Evolutionary conservation across 352 stramenopile genomes (phyloP).

Genomic region (Phytophthora cryptogea): DNA sequence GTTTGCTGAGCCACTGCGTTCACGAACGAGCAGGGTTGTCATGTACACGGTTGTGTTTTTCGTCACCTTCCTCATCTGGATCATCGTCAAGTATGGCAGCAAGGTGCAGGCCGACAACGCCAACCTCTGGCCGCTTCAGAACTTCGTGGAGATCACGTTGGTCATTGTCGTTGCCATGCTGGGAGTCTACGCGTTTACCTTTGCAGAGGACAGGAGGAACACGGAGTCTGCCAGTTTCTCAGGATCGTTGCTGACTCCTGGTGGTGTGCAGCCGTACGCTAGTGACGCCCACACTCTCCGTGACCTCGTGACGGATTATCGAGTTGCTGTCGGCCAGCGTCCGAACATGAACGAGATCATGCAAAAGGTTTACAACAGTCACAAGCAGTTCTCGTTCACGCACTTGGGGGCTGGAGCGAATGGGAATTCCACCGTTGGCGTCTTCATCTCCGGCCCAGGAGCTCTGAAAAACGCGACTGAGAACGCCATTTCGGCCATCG

Average conservation of each 20-base stretch:
- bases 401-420: neutral
- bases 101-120: constrained; percentile 31
- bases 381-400: constrained; percentile 19
- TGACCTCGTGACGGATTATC: constrained; percentile 22
- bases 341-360: constrained; percentile 39
- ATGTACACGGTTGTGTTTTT: constrained; percentile 35
- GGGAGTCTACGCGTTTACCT: constrained; percentile 19
- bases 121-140: constrained; percentile 52
- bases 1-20: constrained; percentile 39
- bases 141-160: constrained; percentile 43
- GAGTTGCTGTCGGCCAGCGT: constrained; percentile 26
- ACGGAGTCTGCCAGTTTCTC: constrained; percentile 1
- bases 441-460: constrained; percentile 44
- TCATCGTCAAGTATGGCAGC: constrained; percentile 32
- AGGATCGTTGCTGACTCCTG: constrained; percentile 11
- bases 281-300: constrained; percentile 24
- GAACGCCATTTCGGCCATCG: constrained; percentile 20
- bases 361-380: constrained; percentile 23
- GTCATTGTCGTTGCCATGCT: constrained; percentile 16
- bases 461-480: constrained; percentile 31
- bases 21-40: constrained; percentile 16
- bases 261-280: constrained; percentile 12
- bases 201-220: constrained; percentile 16
- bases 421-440: constrained; percentile 23
- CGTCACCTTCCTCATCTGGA: constrained; percentile 26